Conservation (phyloP, 2,329 filamentous ascomycete genomes). For the Cladobotryum mycophilum region DNA sequence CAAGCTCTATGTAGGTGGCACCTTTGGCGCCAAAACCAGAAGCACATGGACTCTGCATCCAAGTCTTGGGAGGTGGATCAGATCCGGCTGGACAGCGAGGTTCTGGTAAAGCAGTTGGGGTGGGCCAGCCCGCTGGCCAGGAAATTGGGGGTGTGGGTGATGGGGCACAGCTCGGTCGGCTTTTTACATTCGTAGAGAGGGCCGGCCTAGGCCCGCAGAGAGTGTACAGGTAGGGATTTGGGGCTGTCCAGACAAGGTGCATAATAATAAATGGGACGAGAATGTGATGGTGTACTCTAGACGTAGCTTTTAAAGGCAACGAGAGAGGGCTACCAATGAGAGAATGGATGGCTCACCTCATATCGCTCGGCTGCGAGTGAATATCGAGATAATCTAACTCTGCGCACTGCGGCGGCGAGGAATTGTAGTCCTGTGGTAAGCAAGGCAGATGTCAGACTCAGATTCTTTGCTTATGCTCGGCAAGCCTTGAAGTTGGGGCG, state of each 20-base stretch:
- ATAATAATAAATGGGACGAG: not conserved
- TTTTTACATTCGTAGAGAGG: constrained; percentile 1
- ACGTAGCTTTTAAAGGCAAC: not conserved
- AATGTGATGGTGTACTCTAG: not conserved
- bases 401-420: constrained; percentile 39
- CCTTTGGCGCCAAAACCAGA: not conserved
- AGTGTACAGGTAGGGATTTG: constrained; percentile 3
- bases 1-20: constrained; percentile 5
- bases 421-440: constrained; percentile 47
- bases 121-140: constrained; percentile 4
- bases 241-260: not conserved
- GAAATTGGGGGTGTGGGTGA: constrained; percentile 6
- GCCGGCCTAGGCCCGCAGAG: constrained; percentile 1
- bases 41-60: not conserved
- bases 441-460: constrained; percentile 20
- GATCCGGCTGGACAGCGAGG: constrained; percentile 1
- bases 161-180: not conserved
- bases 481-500: not conserved
- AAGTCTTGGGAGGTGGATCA: not conserved
- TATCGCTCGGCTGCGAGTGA: constrained; percentile 42
- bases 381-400: constrained; percentile 51
- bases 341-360: constrained; percentile 42
- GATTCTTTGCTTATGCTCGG: constrained; percentile 8
- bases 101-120: not conserved
- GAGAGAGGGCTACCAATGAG: constrained; percentile 16